Percentiles rank a stretch among this genome's conserved stretches.
Conservation (phyloP, 495 filamentous ascomycete genomes). For the Penicillium pancosmium region DNA sequence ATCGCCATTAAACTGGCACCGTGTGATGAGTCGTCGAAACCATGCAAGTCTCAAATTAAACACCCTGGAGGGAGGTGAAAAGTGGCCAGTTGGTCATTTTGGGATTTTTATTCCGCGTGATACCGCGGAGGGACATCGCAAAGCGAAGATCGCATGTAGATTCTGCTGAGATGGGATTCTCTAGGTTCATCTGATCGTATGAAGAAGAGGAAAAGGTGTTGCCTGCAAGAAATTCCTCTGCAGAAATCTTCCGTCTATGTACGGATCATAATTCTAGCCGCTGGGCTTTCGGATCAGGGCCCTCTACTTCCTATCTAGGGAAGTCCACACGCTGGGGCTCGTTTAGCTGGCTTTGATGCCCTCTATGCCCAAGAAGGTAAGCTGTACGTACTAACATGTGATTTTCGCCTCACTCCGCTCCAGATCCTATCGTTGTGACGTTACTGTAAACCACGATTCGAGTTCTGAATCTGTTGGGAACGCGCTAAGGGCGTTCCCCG, state of each 20-base stretch:
- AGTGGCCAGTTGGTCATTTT: too few relatives aligned
- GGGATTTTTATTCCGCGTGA: too few relatives aligned
- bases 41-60: not conserved
- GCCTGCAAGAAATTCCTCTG: not conserved
- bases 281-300: not conserved
- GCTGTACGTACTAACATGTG: conserved; percentile 12
- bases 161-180: not conserved
- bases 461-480: conserved; percentile 15
- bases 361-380: conserved; percentile 22
- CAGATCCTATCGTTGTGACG: conserved; percentile 1
- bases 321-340: conserved; percentile 8
- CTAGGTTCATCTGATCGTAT: not conserved
- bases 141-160: not conserved
- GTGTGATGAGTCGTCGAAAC: not conserved
- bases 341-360: not conserved
- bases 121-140: too few relatives aligned
- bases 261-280: not conserved
- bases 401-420: conserved; percentile 1
- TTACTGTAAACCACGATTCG: not conserved
- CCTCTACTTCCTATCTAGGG: not conserved
- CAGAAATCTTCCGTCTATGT: not conserved
- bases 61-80: not conserved
- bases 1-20: not conserved
- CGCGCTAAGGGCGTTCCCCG: conserved; percentile 18
- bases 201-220: not conserved